Conservation (phyloP, 2,329 filamentous ascomycete species). For the Calonectria honghensis region DNA sequence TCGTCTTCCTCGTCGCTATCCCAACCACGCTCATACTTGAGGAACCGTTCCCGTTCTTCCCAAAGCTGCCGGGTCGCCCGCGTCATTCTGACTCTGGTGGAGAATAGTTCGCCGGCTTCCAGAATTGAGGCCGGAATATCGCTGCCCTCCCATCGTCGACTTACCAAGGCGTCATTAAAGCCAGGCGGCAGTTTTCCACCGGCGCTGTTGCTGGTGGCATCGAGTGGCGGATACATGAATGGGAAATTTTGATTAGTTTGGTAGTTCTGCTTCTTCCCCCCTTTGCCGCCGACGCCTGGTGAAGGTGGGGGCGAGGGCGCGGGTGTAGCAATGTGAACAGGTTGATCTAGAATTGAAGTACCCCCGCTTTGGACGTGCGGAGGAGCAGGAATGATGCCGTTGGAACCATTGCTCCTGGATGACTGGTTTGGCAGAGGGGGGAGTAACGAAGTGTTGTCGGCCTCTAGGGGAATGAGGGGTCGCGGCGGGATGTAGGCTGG, state of each 20-base stretch:
- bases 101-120: slow-evolving; percentile 95
- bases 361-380: slow-evolving; percentile 74
- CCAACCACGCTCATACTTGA: slow-evolving; percentile 95
- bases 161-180: slow-evolving; percentile 86
- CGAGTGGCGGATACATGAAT: slow-evolving; percentile 95
- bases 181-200: slow-evolving; percentile 92
- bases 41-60: slow-evolving; percentile 93
- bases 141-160: slow-evolving; percentile 92
- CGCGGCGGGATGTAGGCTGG: slow-evolving; percentile 95
- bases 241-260: slow-evolving; percentile 99
- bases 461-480: slow-evolving; percentile 87
- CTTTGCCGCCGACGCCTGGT: slow-evolving; percentile 89
- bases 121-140: slow-evolving; percentile 96
- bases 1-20: slow-evolving; percentile 70
- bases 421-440: slow-evolving; percentile 88
- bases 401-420: slow-evolving; percentile 75
- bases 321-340: slow-evolving; percentile 98
- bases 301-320: slow-evolving; percentile 97
- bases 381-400: slow-evolving; percentile 76
- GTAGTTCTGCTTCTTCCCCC: slow-evolving; percentile 98
- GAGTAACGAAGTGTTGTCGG: slow-evolving; percentile 92
- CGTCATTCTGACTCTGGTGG: slow-evolving; percentile 91
- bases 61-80: slow-evolving; percentile 94
- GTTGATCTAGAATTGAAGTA: slow-evolving; percentile 92
- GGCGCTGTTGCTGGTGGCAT: slow-evolving; percentile 90